Conservation (phyloP, 2,329 filamentous ascomycete genomes). For the Metarhizium anisopliae region DNA sequence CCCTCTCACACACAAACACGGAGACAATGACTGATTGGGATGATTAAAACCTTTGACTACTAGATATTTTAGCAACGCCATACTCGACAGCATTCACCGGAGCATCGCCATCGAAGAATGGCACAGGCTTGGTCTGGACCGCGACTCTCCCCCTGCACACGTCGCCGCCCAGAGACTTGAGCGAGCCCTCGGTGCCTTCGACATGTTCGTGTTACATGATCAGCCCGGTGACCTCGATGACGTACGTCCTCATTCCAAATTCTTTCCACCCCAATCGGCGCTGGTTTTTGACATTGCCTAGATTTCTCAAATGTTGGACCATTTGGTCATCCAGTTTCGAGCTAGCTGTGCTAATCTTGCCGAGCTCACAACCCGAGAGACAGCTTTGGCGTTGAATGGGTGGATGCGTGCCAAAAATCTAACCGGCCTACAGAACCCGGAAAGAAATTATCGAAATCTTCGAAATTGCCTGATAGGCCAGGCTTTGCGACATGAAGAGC, state of each 20-base stretch:
- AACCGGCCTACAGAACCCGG: slow-evolving; percentile 57
- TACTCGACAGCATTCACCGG: slow-evolving; percentile 74
- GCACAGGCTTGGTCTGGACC: slow-evolving; percentile 33
- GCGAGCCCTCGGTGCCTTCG: slow-evolving; percentile 69
- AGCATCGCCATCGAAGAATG: slow-evolving; percentile 71
- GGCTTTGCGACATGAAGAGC: slow-evolving; percentile 60
- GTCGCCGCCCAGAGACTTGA: slow-evolving; percentile 49
- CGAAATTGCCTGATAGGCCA: slow-evolving; percentile 84
- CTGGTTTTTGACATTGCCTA: slow-evolving; percentile 19
- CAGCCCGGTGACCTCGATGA: slow-evolving; percentile 65
- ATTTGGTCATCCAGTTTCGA: slow-evolving; percentile 49
- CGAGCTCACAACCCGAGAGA: slow-evolving; percentile 51
- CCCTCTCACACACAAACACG: not conserved
- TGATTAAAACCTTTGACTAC: slow-evolving; percentile 5
- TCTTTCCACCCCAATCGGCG: not conserved
- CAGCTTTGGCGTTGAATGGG: slow-evolving; percentile 56
- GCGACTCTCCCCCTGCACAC: slow-evolving; percentile 10
- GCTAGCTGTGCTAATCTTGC: slow-evolving; percentile 42
- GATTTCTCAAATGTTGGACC: slow-evolving; percentile 58
- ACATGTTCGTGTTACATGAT: slow-evolving; percentile 77
- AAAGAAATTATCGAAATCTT: slow-evolving; percentile 64
- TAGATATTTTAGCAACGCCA: slow-evolving; percentile 66
- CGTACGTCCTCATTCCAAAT: slow-evolving; percentile 31
- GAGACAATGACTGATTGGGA: not conserved
- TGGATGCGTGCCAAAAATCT: slow-evolving; percentile 64